Evolutionary conservation across 495 filamentous ascomycete genomes (phyloP).

Genomic region (Astrothelium macrocarpum): DNA sequence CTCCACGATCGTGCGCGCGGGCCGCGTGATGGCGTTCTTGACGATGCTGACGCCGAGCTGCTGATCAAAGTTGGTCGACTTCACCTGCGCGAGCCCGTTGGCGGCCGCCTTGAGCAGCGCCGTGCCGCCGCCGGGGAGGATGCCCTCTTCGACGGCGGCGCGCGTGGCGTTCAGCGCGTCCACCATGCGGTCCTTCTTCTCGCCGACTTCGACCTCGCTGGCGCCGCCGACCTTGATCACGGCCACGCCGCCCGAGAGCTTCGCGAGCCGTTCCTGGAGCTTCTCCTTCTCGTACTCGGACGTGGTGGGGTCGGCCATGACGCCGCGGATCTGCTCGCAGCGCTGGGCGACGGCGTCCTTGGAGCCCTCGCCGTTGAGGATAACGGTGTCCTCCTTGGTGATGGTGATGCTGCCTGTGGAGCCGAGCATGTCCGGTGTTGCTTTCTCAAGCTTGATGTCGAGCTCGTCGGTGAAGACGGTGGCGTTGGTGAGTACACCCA

Average conservation of each 20-base stretch:
- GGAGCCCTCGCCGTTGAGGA: slow-evolving; percentile 93
- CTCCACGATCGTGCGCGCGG: slow-evolving; percentile 90
- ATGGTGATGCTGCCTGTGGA: slow-evolving; percentile 97
- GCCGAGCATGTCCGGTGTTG: slow-evolving; percentile 88
- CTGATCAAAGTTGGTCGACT: slow-evolving; percentile 94
- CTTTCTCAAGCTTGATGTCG: slow-evolving; percentile 97
- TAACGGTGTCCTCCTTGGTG: slow-evolving; percentile 99
- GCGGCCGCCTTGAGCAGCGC: slow-evolving; percentile 93
- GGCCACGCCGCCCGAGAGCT: slow-evolving; percentile 97
- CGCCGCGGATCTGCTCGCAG: slow-evolving; percentile 97
- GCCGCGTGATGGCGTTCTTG: slow-evolving; percentile 92
- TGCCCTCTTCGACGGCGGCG: slow-evolving; percentile 96
- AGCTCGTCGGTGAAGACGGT: slow-evolving; percentile 98
- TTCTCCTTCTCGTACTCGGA: slow-evolving; percentile 99
- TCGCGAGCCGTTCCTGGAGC: slow-evolving; percentile 97
- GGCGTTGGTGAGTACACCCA: slow-evolving; percentile 90
- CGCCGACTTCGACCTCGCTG: slow-evolving; percentile 94
- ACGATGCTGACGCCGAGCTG: slow-evolving; percentile 96
- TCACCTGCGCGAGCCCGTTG: slow-evolving; percentile 73
- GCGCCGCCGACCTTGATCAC: slow-evolving; percentile 98
- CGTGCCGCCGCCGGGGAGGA: slow-evolving; percentile 95
- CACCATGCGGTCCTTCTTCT: slow-evolving; percentile 99
- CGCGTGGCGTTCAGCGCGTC: slow-evolving; percentile 97
- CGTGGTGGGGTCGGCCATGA: slow-evolving; percentile 85
- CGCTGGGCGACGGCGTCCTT: slow-evolving; percentile 91